Conservation (phyloP, 2,329 filamentous ascomycete genomes). For the Plectosphaerella cucumerina region DNA sequence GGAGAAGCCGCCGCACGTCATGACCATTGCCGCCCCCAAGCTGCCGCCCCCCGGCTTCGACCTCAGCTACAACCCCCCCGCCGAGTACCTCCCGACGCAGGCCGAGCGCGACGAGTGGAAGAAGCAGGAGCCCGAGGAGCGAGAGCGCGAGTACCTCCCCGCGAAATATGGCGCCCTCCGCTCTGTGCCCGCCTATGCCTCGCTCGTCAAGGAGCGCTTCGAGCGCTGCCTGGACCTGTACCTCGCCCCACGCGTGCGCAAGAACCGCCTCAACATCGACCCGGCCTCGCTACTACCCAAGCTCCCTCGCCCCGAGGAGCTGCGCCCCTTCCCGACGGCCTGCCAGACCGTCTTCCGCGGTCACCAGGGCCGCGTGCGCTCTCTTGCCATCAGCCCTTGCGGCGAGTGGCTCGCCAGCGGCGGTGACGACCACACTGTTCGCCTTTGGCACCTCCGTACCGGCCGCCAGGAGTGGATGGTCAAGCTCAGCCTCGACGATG, state of each 20-base stretch:
- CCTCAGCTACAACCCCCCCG: conserved; percentile 92
- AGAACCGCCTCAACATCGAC: conserved; percentile 95
- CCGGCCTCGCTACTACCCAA: conserved; percentile 90
- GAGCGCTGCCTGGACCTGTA: conserved; percentile 95
- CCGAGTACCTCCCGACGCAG: conserved; percentile 85
- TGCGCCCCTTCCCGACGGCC: conserved; percentile 90
- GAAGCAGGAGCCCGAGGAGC: conserved; percentile 80
- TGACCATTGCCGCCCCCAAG: conserved; percentile 95
- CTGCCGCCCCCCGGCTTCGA: conserved; percentile 90
- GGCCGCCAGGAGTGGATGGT: conserved; percentile 85
- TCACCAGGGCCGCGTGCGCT: conserved; percentile 83
- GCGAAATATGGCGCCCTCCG: conserved; percentile 78
- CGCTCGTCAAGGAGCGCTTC: conserved; percentile 92
- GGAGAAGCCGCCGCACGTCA: conserved; percentile 75
- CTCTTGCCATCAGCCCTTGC: conserved; percentile 77
- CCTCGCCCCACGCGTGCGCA: conserved; percentile 83
- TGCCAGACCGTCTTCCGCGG: conserved; percentile 84
- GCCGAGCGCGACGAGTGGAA: conserved; percentile 85
- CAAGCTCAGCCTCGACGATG: conserved; percentile 70
- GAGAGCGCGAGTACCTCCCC: conserved; percentile 84
- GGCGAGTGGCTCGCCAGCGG: conserved; percentile 86
- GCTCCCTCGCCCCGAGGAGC: conserved; percentile 84
- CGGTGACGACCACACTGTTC: conserved; percentile 88
- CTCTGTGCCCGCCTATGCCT: conserved; percentile 85
- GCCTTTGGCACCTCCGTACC: conserved; percentile 83